Base-by-base conservation (phyloP, 495 filamentous ascomycete genomes). In the Talaromyces adpressus region DNA sequence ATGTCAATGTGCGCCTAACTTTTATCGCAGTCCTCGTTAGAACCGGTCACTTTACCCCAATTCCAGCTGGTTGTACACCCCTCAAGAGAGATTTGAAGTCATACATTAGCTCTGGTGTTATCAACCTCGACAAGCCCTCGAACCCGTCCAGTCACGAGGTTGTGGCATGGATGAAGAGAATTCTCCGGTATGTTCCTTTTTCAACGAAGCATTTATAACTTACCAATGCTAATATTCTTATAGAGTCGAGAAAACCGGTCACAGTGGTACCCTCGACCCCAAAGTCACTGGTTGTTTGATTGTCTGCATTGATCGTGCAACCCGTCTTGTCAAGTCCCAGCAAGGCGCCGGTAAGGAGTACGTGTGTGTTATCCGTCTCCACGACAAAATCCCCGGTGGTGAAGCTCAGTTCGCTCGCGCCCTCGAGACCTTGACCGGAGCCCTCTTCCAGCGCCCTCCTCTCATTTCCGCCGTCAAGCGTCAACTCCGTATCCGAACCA, bases 81-180 rank as follows among this genome's bases (percentile, higher is more conserved):
- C 80, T 90, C 67, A 92, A 89, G 74, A 91, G 94, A 75, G 93
- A 97, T 70, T 82, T 98, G 68, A 96, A 97, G 80, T 90, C 89
- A 52, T 98, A 97, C 75, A 87, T 98, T 69, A 91, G 88, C 74
- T 94, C 90, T 65, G 94, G 94, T 75, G 94, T 98, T 30, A 97
- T 98, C 79, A 98, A 98, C 77, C 87, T 96, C 60, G 94, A 98
- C 83, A 98, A 98, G 77, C 94, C 94, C 36, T 92, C 92, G 16
- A 98, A 98, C 81, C 94, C 94, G 20, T 96, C 91, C 62, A 94
- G 90, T 70, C 94, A 98, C 81, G 94, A 98, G 76, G 95, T 98
- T 49, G 94, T 98, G 69, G 92, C 94, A 61, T 98, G 94, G 95
- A 87, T 97, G 64, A 98, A 98, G 87, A 86, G 92, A 62, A 97